Percentiles rank a stretch among this genome's conserved stretches.
Evolutionary conservation across 2,329 filamentous ascomycete genomes (phyloP).

Genomic region (Pseudopyricularia javanii): DNA sequence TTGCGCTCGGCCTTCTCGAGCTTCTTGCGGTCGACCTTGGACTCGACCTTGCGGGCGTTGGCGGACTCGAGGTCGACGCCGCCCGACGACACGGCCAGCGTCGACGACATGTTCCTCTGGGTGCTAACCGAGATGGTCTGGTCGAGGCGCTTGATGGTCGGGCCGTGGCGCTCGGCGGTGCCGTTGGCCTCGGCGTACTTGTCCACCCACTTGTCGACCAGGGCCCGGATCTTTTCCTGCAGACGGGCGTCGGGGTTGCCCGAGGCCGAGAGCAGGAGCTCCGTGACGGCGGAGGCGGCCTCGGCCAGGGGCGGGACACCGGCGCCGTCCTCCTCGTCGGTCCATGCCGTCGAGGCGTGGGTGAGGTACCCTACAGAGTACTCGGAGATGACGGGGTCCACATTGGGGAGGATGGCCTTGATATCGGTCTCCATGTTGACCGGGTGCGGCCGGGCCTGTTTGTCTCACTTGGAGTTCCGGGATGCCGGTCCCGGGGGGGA

Average conservation of each 20-base stretch:
- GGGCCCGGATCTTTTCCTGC: conserved; percentile 64
- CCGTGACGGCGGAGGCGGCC: conserved; percentile 73
- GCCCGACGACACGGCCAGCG: conserved; percentile 72
- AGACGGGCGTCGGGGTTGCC: conserved; percentile 63
- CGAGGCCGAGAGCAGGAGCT: conserved; percentile 85
- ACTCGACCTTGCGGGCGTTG: conserved; percentile 88
- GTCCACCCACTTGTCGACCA: conserved; percentile 84
- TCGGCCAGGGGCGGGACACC: conserved; percentile 69
- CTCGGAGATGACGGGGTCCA: conserved; percentile 80
- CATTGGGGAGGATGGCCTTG: conserved; percentile 68
- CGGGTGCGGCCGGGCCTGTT: neutral
- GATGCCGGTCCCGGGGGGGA: neutral
- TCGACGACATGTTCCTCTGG: conserved; percentile 92
- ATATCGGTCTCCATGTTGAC: conserved; percentile 76
- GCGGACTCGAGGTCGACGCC: conserved; percentile 89
- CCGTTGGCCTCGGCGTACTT: conserved; percentile 67
- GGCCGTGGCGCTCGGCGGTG: conserved; percentile 55
- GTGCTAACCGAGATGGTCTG: conserved; percentile 91
- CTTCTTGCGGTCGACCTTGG: conserved; percentile 96
- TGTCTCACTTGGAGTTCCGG: neutral
- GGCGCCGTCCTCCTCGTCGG: conserved; percentile 43
- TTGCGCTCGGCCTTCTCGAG: conserved; percentile 97
- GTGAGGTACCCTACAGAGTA: conserved; percentile 91
- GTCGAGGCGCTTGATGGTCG: conserved; percentile 73
- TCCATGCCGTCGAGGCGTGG: conserved; percentile 79